A percentile compares a stretch with the other conserved stretches of the same genome.
These are phyloP conservation scores for Lasiosphaeris hirsuta DNA, from an alignment of 495 filamentous ascomycete genomes.

Conservation along the genomic window DNA sequence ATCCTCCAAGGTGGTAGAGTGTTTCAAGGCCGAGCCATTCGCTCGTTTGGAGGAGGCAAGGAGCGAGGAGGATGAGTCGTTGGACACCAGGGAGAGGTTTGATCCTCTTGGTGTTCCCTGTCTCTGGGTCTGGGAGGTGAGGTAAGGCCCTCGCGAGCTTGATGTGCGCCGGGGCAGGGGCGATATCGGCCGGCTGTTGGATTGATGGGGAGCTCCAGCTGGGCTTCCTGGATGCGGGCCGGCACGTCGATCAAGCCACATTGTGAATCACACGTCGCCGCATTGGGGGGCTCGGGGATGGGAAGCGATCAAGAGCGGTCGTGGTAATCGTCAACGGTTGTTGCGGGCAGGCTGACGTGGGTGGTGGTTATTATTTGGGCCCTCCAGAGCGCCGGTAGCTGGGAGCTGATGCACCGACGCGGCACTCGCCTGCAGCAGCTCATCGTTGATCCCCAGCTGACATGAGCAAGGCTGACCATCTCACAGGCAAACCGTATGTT, in stretches of 20 bases:
- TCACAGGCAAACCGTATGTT: not conserved
- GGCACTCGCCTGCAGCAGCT: not conserved
- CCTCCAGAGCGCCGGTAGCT: not conserved
- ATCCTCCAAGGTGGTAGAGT: slow-evolving; percentile 51
- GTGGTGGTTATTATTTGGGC: not conserved
- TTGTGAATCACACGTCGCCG: slow-evolving; percentile 33
- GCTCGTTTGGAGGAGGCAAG: slow-evolving; percentile 55
- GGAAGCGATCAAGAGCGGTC: not conserved
- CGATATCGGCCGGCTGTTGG: slow-evolving; percentile 64
- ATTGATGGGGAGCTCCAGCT: slow-evolving; percentile 32
- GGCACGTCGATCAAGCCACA: slow-evolving; percentile 88
- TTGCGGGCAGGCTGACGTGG: not conserved
- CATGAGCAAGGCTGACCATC: slow-evolving; percentile 13
- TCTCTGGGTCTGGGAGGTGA: slow-evolving; percentile 53
- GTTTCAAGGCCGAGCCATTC: slow-evolving; percentile 65
- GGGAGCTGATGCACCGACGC: slow-evolving; percentile 3
- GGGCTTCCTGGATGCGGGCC: slow-evolving; percentile 64
- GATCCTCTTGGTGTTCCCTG: slow-evolving; percentile 52
- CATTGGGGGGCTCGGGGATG: not conserved
- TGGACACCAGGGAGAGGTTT: slow-evolving; percentile 62
- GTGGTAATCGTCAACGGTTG: not conserved
- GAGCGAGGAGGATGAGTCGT: slow-evolving; percentile 71
- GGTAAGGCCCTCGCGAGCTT: slow-evolving; percentile 52
- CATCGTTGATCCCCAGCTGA: not conserved
- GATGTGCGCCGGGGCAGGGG: slow-evolving; percentile 62